Conservation (phyloP, 2,329 filamentous ascomycete species). For the Macrophomina pseudophaseolina region DNA sequence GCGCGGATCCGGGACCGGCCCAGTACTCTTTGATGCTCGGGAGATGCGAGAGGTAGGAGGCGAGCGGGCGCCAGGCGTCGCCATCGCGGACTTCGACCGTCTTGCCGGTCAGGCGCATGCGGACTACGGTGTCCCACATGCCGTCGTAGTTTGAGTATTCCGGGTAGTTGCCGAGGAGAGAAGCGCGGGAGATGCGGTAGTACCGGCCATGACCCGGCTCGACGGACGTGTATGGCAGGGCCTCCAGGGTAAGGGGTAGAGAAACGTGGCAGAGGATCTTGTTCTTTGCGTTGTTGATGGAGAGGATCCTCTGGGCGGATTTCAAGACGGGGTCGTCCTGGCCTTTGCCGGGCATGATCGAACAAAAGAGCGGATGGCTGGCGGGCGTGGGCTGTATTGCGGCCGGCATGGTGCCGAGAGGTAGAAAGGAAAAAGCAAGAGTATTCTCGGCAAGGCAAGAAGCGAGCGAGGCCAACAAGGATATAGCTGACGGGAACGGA, state of each 20-base stretch:
- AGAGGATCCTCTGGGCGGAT: conserved; percentile 9
- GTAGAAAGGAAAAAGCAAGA: background rate
- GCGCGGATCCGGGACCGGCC: background rate
- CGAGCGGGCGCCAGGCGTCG: conserved; percentile 7
- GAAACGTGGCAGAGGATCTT: conserved; percentile 12
- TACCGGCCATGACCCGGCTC: conserved; percentile 9
- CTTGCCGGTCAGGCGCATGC: conserved; percentile 8
- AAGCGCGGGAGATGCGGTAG: conserved; percentile 21
- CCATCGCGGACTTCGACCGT: conserved; percentile 15
- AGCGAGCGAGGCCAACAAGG: conserved; percentile 13
- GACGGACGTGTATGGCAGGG: conserved; percentile 8
- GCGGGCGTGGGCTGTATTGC: background rate
- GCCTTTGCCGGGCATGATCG: background rate
- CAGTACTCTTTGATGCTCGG: conserved; percentile 11
- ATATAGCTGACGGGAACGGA: conserved; percentile 6
- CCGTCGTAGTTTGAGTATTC: conserved; percentile 22
- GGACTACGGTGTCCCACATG: conserved; percentile 25
- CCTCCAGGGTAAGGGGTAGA: conserved; percentile 3
- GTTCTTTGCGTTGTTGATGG: conserved; percentile 15
- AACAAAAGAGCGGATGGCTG: background rate
- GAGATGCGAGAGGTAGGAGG: conserved; percentile 5
- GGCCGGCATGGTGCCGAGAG: conserved; percentile 1
- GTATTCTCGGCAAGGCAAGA: conserved; percentile 8
- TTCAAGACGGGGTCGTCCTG: conserved; percentile 3
- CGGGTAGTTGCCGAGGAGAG: conserved; percentile 11